phyloP scores from a whole-genome alignment of 345 rosid species.

The Hypericum perforatum region DNA sequence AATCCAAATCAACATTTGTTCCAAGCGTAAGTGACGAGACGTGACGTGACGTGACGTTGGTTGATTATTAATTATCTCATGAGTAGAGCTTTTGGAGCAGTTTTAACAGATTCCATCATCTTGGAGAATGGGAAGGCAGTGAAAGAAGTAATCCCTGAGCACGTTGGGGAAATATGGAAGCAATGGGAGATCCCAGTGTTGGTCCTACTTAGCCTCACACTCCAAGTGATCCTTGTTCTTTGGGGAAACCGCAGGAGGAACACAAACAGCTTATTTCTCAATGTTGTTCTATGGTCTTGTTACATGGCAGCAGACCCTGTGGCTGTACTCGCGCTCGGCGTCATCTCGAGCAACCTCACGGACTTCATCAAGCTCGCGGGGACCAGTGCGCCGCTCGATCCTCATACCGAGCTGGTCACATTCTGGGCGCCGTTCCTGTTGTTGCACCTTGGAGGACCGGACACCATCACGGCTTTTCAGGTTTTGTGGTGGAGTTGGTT shows the following conservation, averaged over 20 bases:
- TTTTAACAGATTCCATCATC: too few relatives aligned
- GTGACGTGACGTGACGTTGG: too few relatives aligned
- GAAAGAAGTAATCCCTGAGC: background rate
- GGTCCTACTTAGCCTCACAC: constrained; percentile 13
- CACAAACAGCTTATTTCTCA: background rate
- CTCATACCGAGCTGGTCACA: constrained; percentile 5
- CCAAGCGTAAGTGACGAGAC: too few relatives aligned
- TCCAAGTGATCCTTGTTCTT: constrained; percentile 15
- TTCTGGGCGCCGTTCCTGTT: constrained; percentile 32
- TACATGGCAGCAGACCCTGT: constrained; percentile 25
- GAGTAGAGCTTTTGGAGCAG: too few relatives aligned
- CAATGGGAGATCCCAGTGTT: constrained; percentile 21
- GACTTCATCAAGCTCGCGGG: background rate
- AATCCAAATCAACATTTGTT: too few relatives aligned
- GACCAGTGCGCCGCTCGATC: background rate
- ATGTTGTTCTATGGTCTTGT: constrained; percentile 12
- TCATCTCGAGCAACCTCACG: constrained; percentile 11
- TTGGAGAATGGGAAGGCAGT: background rate
- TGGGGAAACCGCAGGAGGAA: constrained; percentile 11
- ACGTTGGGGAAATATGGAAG: constrained; percentile 9
- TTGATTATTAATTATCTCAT: too few relatives aligned
- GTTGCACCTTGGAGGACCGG: constrained; percentile 24
- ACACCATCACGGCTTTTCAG: constrained; percentile 20
- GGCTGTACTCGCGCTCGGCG: constrained; percentile 17
- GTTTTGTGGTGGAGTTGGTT: too few relatives aligned